Base-by-base conservation (phyloP, 495 filamentous ascomycete species). In the Pseudotulostoma volvatum region DNA sequence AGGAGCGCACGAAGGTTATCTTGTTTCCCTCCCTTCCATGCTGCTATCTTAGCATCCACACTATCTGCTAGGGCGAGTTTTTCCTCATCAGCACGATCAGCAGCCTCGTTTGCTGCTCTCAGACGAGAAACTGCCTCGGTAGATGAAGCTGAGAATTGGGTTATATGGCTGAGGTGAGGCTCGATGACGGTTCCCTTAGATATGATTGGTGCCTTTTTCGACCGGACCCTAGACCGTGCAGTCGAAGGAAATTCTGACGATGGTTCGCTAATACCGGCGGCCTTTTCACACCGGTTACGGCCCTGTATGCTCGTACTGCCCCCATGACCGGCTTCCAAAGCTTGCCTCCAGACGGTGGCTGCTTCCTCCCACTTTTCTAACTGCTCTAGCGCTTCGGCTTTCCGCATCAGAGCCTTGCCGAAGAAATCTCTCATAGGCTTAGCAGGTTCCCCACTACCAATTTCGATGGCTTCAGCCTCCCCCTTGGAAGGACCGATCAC, bases 311-410 rank as follows among this genome's bases (percentile, higher is more conserved):
- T 86, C 4, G 77, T 76, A 21, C 79, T 63, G 19, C 84, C 88
- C 28, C 90, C 87, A 5, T 92, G 71, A 4, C 85, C 82, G 3
- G 74, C 73, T 55, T 90, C 82, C 11, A 95, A 80, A 18, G 83
- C 85, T 16, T 70, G 61, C 44, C 76, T 76, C 90, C 90, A 97
- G 0, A 77, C 70, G 14, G 70, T 63, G 0, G 71, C 76, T 2
- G 90, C 92, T 19, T 95, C 87, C 1, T 57, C 52, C 88, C 90
- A 97, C 52, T 80, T 81, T 61, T 97, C 90, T 51, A 97, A 76
- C 48, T 95, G 82, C 59, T 97, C 90, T 19, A 96, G 67, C 1
- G 82, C 88, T 55, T 96, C 92, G 9, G 92, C 90, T 64, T 95
- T 95, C 40, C 92, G 79, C 56, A 78, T 86, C 31, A 94, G 65